phyloP scores from a whole-genome alignment of 1,284 basidiomycete genomes.

The Puccinia novopanici region DNA sequence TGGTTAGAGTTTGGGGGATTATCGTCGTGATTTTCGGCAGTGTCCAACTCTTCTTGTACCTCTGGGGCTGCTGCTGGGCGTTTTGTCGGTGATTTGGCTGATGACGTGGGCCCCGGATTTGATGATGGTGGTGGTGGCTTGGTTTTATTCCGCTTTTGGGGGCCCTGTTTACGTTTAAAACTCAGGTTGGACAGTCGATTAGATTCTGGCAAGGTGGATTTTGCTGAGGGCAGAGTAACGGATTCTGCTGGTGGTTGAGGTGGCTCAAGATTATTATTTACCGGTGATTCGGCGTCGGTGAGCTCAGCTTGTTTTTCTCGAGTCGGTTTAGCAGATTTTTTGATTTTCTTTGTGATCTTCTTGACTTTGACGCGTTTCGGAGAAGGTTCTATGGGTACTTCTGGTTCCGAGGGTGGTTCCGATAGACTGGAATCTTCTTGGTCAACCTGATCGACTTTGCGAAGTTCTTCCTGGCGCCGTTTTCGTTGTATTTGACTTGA shows the following conservation, averaged over 20 bases:
- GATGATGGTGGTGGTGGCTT: conserved; percentile 7
- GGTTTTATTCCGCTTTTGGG: conserved; percentile 10
- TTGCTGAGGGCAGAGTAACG: neutral
- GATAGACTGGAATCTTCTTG: neutral
- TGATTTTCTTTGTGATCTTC: conserved; percentile 10
- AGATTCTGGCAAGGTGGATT: neutral
- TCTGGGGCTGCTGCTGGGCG: conserved; percentile 1
- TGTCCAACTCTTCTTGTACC: conserved; percentile 9
- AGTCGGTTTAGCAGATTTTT: neutral
- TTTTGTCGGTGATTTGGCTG: neutral
- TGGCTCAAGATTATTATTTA: neutral
- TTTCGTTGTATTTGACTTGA: neutral
- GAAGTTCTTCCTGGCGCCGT: neutral
- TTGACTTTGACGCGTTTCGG: conserved; percentile 7
- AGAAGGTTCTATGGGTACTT: neutral
- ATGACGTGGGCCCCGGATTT: neutral
- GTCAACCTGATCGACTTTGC: neutral
- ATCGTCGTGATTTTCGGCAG: neutral
- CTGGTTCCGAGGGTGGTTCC: neutral
- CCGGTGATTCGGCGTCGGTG: neutral
- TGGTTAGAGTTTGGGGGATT: neutral
- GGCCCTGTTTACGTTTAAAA: conserved; percentile 26
- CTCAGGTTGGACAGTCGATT: neutral
- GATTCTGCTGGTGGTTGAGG: neutral
- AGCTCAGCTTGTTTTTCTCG: neutral